Evolutionary conservation across 495 filamentous ascomycete genomes (phyloP), one percentile per base, ranked within the genome.

Genomic region (Staphylotrichum tortipilum): DNA sequence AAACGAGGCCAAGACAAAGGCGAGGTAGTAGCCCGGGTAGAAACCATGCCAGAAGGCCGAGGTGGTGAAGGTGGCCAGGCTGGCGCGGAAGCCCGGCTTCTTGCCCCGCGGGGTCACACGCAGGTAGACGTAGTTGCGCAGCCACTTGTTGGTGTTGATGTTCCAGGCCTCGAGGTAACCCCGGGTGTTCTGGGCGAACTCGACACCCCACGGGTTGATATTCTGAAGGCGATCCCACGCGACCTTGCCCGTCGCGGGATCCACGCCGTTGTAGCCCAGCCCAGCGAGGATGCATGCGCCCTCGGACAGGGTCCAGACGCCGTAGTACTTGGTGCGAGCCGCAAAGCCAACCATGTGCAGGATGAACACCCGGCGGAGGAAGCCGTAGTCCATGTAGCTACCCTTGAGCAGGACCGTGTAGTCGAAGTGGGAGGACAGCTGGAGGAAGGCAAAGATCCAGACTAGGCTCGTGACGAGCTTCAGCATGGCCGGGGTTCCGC

Each of bases 31-130:
- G 5, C 92, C 92, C 0, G 94, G 92, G 54, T 92, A 92, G 70
- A 97, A 96, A 15, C 92, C 92, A 65, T 98, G 92, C 92, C 92
- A 98, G 62, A 97, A 85, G 1, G 92, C 92, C 56, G 85, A 89
- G 24, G 92, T 97, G 7, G 79, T 78, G 59, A 98, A 98, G 0
- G 92, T 98, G 3, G 89, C 90, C 75, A 98, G 66, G 61, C 84
- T 95, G 28, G 92, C 94, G 42, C 91, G 77, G 72, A 98, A 98
- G 2, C 92, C 92, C 8, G 92, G 92, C 63, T 97, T 98, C 75
- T 86, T 92, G 43, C 92, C 92, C 55, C 85, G 85, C 3, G 92
- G 92, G 4, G 92, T 98, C 2, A 98, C 94, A 15, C 92, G 84
- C 34, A 98, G 74, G 62, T 97, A 98, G 52, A 98, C 74, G 61